phyloP scores from a whole-genome alignment of 345 rosid species.

The Gossypium anomalum region DNA sequence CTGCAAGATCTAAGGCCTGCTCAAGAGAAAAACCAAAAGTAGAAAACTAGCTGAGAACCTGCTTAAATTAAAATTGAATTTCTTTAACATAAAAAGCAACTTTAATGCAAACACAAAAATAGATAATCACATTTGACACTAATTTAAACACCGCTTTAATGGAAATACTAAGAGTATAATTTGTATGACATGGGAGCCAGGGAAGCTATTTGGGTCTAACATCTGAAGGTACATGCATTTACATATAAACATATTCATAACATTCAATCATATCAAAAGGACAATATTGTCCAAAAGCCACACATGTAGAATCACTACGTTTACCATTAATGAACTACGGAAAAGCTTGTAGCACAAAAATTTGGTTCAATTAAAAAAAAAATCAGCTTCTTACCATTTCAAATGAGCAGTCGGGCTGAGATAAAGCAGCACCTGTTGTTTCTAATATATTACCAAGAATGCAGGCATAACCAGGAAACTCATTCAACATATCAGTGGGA shows the following conservation, averaged over 20 bases:
- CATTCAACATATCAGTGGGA: slow-evolving; percentile 53
- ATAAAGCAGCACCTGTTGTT: slow-evolving; percentile 69
- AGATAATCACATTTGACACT: not conserved
- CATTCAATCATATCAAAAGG: not conserved
- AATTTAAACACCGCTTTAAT: not conserved
- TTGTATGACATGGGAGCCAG: not conserved
- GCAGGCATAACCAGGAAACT: slow-evolving; percentile 79
- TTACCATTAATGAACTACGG: not conserved
- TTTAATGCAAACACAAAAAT: not conserved
- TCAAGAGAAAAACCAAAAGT: slow-evolving; percentile 8
- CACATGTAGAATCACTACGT: not conserved
- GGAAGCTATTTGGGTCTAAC: not conserved
- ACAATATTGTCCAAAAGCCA: not conserved
- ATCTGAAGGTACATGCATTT: slow-evolving; percentile 1
- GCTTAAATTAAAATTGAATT: not conserved
- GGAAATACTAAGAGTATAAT: not conserved
- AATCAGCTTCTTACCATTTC: slow-evolving; percentile 55
- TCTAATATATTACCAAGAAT: slow-evolving; percentile 88
- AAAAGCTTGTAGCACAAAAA: slow-evolving; percentile 7
- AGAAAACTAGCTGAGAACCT: slow-evolving; percentile 14
- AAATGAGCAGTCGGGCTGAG: slow-evolving; percentile 74
- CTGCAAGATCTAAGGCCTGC: slow-evolving; percentile 83
- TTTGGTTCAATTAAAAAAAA: slow-evolving; percentile 1
- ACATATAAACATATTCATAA: not conserved
- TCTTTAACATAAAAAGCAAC: not conserved